phyloP scores from a whole-genome alignment of 1,284 basidiomycete genomes.

The Pseudozyma pruni region DNA sequence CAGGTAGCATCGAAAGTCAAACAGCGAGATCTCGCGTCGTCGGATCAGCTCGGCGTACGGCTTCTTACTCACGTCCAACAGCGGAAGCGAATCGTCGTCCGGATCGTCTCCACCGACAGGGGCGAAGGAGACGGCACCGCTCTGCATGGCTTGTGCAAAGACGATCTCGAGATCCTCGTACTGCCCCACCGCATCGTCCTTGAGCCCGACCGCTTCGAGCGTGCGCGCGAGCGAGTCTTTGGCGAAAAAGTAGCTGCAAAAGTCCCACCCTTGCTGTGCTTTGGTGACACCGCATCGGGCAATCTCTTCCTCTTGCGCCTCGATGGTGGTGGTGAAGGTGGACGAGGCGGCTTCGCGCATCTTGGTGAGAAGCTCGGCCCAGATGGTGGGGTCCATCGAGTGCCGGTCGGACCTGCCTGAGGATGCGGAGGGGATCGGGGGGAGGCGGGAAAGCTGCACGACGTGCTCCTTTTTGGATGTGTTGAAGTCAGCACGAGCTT shows the following conservation, averaged over 20 bases:
- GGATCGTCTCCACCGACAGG: conserved; percentile 46
- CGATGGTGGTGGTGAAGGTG: conserved; percentile 82
- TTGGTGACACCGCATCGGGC: conserved; percentile 28
- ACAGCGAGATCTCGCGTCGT: conserved; percentile 89
- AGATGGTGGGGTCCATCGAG: conserved; percentile 77
- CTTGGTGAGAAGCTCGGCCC: conserved; percentile 88
- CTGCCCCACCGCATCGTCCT: conserved; percentile 86
- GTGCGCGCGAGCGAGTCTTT: conserved; percentile 94
- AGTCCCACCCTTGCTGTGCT: conserved; percentile 51
- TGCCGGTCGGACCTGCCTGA: conserved; percentile 79
- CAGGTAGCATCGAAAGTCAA: conserved; percentile 92
- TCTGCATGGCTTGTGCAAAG: conserved; percentile 71
- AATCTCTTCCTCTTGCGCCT: conserved; percentile 54
- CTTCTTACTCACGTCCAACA: conserved; percentile 83
- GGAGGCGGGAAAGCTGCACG: conserved; percentile 38
- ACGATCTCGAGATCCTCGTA: conserved; percentile 91
- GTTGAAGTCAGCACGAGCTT: conserved; percentile 92
- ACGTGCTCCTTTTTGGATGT: conserved; percentile 79
- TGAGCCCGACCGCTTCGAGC: conserved; percentile 87
- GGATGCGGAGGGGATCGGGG: conserved; percentile 66
- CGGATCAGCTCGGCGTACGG: conserved; percentile 88
- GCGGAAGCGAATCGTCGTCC: conserved; percentile 82
- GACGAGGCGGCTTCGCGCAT: conserved; percentile 86
- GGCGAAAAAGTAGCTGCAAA: conserved; percentile 76
- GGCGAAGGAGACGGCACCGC: conserved; percentile 53